Percentiles rank a stretch among this genome's conserved stretches.
Evolutionary conservation across 306 rosid species (phyloP).

Genomic region (Luffa acutangula): DNA sequence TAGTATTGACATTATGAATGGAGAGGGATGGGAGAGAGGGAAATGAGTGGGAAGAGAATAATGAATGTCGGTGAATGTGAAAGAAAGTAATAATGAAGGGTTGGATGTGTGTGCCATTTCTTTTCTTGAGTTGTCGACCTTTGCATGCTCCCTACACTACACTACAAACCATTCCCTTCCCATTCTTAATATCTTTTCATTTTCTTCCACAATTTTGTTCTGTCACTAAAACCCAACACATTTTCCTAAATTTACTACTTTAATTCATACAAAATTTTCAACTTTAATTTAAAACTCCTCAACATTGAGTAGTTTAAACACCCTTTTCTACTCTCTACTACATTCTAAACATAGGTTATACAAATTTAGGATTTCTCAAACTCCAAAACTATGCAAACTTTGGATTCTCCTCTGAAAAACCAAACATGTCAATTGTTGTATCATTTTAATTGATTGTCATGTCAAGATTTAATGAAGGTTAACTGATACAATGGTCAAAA

Average conservation of each 20-base stretch:
- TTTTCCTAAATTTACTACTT: neutral
- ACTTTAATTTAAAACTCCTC: too few relatives aligned
- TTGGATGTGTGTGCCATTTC: neutral
- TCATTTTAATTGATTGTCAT: too few relatives aligned
- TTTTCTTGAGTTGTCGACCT: neutral
- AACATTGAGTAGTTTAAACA: too few relatives aligned
- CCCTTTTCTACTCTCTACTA: too few relatives aligned
- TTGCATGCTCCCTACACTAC: slow-evolving; percentile 7
- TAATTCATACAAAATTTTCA: too few relatives aligned
- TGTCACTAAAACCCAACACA: neutral
- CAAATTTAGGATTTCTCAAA: too few relatives aligned
- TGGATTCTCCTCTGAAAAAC: neutral
- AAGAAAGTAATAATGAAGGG: slow-evolving; percentile 7
- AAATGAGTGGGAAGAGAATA: neutral
- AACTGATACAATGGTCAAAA: neutral
- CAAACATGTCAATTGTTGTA: too few relatives aligned
- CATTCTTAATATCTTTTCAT: neutral
- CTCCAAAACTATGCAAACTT: neutral
- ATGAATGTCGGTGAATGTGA: slow-evolving; percentile 11
- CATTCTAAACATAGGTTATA: neutral
- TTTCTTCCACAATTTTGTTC: neutral
- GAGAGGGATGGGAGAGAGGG: neutral
- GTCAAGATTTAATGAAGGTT: neutral
- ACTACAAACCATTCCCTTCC: neutral
- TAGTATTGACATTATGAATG: neutral